Evolutionary conservation across 768 basidiomycete genomes (phyloP), one percentile per base, ranked within the genome.

Genomic region (Tephrocybe sp.): DNA sequence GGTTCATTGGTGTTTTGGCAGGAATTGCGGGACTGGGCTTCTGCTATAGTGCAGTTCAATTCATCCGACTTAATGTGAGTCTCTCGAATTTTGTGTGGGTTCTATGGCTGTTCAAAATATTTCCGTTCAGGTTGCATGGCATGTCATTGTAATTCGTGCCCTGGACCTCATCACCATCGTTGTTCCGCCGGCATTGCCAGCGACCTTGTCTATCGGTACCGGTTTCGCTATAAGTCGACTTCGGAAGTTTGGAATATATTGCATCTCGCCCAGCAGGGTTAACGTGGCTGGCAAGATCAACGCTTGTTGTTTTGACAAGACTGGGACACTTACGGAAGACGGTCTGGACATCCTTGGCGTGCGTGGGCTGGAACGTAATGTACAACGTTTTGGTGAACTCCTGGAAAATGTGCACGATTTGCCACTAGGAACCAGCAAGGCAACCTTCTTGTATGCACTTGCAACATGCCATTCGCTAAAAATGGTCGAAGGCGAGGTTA

Each of bases 291-390:
- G 97, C 9, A 95, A 97, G 71, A 76, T 98, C 70, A 98, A 98
- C 56, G 87, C 98, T 9, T 93, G 93, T 60, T 98, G 95, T 63
- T 99, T 99, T 61, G 97, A 99, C 75, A 99, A 99, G 71, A 99
- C 97, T 1, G 97, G 97, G 7, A 99, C 97, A 8, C 77, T 99
- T 19, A 99, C 97, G 1, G 97, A 99, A 68, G 97, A 99, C 56
- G 97, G 96, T 0, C 76, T 99, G 41, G 97, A 99, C 64, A 93
- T 99, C 37, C 84, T 99, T 38, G 97, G 97, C 13, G 87, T 97
- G 15, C 87, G 96, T 37, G 83, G 83, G 5, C 79, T 91, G 35
- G 94, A 96, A 51, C 83, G 91, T 36, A 78, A 75, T 39, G 78
- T 73, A 7, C 80, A 85, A 47, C 79, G 83, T 34, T 98, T 98